These are phyloP conservation scores for Cladobotryum mycophilum DNA, from an alignment of 2,329 filamentous ascomycete species.

Conservation along the genomic window DNA sequence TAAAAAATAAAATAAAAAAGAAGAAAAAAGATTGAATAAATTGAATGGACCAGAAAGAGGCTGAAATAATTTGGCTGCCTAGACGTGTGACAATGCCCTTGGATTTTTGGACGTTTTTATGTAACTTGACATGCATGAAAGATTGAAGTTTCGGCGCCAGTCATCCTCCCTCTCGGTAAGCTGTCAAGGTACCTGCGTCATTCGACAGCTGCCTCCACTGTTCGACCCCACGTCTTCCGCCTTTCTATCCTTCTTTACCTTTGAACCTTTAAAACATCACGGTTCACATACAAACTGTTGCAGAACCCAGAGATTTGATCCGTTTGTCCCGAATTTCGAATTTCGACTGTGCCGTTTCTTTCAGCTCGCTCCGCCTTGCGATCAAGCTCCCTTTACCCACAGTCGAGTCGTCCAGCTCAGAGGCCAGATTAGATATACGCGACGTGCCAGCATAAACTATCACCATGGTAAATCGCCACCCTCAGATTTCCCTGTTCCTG, in stretches of 20 bases:
- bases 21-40: too few relatives aligned
- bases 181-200: slow-evolving; percentile 24
- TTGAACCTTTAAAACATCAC: slow-evolving; percentile 4
- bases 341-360: too few relatives aligned
- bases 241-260: slow-evolving; percentile 5
- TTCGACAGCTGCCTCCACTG: slow-evolving; percentile 26
- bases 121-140: background rate
- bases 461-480: background rate
- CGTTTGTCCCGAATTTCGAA: too few relatives aligned
- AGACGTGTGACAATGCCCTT: too few relatives aligned
- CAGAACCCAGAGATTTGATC: background rate
- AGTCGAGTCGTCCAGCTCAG: too few relatives aligned
- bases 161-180: slow-evolving; percentile 1
- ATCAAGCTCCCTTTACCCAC: too few relatives aligned
- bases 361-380: too few relatives aligned
- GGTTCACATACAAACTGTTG: slow-evolving; percentile 9
- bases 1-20: too few relatives aligned
- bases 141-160: slow-evolving; percentile 12
- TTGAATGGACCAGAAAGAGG: too few relatives aligned
- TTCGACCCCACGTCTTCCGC: slow-evolving; percentile 15
- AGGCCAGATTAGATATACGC: background rate
- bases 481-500: background rate
- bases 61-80: too few relatives aligned
- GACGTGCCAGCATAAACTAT: background rate
- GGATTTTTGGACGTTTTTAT: too few relatives aligned